A percentile compares a stretch with the other conserved stretches of the same genome.
Conservation (phyloP, 805 yeast species). For the Kodamaea sagamina region DNA sequence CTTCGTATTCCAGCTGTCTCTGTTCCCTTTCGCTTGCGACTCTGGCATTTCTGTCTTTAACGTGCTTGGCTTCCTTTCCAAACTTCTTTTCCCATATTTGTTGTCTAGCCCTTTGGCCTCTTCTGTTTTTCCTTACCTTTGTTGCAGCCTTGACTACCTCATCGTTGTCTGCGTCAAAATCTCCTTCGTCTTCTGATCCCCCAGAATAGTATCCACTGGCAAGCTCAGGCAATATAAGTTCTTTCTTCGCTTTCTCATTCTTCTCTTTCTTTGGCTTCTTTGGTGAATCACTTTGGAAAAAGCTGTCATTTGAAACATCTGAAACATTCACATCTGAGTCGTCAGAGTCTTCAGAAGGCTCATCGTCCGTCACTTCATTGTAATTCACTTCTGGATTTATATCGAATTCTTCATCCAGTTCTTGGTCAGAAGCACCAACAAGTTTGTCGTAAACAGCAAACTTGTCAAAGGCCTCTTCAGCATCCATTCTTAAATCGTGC, state of each 20-base stretch:
- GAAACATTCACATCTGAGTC: constrained; percentile 16
- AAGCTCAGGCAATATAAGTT: constrained; percentile 60
- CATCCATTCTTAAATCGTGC: constrained; percentile 20
- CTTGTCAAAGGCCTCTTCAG: constrained; percentile 32
- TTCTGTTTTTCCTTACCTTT: constrained; percentile 73
- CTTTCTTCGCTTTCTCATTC: constrained; percentile 27
- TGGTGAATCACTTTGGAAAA: constrained; percentile 30
- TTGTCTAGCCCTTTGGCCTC: constrained; percentile 97
- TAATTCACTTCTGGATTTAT: constrained; percentile 46
- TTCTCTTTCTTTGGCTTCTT: constrained; percentile 23
- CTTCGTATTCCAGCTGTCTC: constrained; percentile 68
- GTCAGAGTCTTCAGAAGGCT: constrained; percentile 40
- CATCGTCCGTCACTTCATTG: constrained; percentile 68
- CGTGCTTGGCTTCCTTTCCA: constrained; percentile 82
- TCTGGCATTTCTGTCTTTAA: constrained; percentile 63
- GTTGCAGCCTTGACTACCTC: constrained; percentile 54
- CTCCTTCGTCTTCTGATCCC: constrained; percentile 67
- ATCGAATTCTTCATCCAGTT: constrained; percentile 27
- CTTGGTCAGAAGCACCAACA: constrained; percentile 48
- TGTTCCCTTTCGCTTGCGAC: constrained; percentile 56
- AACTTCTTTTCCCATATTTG: constrained; percentile 93
- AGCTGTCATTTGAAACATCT: constrained; percentile 34
- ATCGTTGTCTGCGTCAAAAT: constrained; percentile 45
- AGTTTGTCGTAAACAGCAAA: constrained; percentile 39
- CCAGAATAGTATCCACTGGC: constrained; percentile 84